Conservation (phyloP, 306 rosid species). For the Prosopis cineraria region DNA sequence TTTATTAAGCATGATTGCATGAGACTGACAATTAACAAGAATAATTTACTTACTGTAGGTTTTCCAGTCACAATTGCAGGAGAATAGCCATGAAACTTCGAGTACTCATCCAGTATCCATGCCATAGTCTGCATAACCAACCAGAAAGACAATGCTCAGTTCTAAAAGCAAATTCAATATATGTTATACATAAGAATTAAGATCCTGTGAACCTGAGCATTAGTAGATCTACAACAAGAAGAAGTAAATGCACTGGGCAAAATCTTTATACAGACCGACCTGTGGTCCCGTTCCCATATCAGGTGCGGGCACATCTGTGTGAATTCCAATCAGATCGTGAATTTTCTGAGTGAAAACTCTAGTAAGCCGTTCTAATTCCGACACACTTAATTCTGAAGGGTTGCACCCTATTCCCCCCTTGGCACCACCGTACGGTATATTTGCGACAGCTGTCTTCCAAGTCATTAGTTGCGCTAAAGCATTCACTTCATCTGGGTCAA, state of each 20-base stretch:
- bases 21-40: neutral
- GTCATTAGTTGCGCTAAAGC: constrained; percentile 98
- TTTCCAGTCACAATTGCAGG: constrained; percentile 91
- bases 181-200: neutral
- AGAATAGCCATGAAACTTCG: constrained; percentile 87
- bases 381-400: constrained; percentile 66
- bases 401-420: constrained; percentile 96
- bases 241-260: neutral
- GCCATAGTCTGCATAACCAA: constrained; percentile 74
- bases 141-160: constrained; percentile 11
- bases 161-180: neutral
- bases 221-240: neutral
- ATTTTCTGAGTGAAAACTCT: constrained; percentile 82
- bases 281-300: constrained; percentile 93
- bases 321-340: constrained; percentile 73
- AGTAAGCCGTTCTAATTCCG: constrained; percentile 86
- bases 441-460: constrained; percentile 99
- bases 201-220: neutral
- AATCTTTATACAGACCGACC: constrained; percentile 47
- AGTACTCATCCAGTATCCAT: constrained; percentile 89
- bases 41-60: constrained; percentile 59
- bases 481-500: constrained; percentile 98
- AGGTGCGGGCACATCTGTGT: constrained; percentile 81
- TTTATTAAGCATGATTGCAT: neutral
- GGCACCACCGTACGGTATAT: constrained; percentile 95